Evolutionary conservation across 768 basidiomycete genomes (phyloP).

Genomic region (Dentipellis fragilis): DNA sequence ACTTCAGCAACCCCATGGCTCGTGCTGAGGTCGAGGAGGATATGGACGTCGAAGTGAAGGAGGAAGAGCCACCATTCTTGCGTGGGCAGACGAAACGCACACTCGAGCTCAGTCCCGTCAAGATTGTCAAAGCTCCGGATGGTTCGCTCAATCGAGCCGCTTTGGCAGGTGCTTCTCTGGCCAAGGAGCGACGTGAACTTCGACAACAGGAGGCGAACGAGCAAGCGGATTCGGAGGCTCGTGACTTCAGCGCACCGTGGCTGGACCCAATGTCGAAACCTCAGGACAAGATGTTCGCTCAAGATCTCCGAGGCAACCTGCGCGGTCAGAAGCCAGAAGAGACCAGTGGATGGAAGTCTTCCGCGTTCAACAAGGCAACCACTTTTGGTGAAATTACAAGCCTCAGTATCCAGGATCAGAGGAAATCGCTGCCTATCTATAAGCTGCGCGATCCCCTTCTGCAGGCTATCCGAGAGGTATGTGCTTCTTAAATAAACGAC

Average conservation of each 20-base stretch:
- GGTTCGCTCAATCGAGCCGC: slow-evolving; percentile 95
- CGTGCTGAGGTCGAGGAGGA: slow-evolving; percentile 92
- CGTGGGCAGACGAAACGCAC: slow-evolving; percentile 95
- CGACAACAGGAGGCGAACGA: slow-evolving; percentile 94
- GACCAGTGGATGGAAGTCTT: slow-evolving; percentile 84
- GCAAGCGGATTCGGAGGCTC: slow-evolving; percentile 84
- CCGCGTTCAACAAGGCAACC: slow-evolving; percentile 89
- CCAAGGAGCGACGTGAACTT: slow-evolving; percentile 91
- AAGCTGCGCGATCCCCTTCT: slow-evolving; percentile 87
- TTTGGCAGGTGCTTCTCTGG: slow-evolving; percentile 83
- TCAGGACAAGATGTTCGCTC: slow-evolving; percentile 81
- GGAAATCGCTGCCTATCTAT: slow-evolving; percentile 86
- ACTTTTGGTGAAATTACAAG: slow-evolving; percentile 90
- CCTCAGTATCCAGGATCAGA: slow-evolving; percentile 88
- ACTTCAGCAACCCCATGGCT: slow-evolving; percentile 63
- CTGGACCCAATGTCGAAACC: slow-evolving; percentile 94
- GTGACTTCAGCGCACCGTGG: slow-evolving; percentile 96
- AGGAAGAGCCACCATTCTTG: slow-evolving; percentile 94
- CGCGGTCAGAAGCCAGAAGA: slow-evolving; percentile 78
- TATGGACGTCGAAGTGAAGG: slow-evolving; percentile 91
- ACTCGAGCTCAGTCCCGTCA: slow-evolving; percentile 91
- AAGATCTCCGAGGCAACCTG: slow-evolving; percentile 77
- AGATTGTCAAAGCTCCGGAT: slow-evolving; percentile 97
- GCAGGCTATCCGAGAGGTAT: slow-evolving; percentile 81
- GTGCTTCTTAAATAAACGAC: slow-evolving; percentile 19